phyloP scores from a whole-genome alignment of 2,329 filamentous ascomycete genomes.

The Fusarium caatingaense region DNA sequence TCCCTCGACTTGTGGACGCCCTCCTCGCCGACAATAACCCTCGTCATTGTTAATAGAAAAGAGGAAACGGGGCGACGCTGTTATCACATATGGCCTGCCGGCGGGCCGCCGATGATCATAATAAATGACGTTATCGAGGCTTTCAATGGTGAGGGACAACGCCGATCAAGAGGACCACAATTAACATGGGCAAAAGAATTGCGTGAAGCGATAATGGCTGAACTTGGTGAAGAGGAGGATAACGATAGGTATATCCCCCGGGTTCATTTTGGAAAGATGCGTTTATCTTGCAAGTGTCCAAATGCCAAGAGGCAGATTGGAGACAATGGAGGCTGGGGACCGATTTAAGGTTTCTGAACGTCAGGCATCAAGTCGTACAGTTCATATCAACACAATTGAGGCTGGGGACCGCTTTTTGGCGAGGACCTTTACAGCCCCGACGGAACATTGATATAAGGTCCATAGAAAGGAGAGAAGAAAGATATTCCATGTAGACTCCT shows the following conservation, averaged over 20 bases:
- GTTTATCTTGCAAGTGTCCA: not conserved
- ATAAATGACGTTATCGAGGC: accelerated
- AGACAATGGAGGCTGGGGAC: not conserved
- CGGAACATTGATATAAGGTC: too few relatives aligned
- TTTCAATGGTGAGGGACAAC: accelerated
- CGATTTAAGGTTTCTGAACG: too few relatives aligned
- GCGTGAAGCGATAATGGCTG: not conserved
- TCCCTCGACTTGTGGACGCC: not conserved
- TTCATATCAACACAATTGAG: too few relatives aligned
- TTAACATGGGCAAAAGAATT: not conserved
- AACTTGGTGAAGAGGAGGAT: not conserved
- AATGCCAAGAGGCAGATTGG: accelerated
- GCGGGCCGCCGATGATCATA: not conserved
- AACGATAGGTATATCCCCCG: not conserved
- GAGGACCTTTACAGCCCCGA: too few relatives aligned
- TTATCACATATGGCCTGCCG: not conserved
- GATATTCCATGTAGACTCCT: too few relatives aligned
- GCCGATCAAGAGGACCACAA: not conserved
- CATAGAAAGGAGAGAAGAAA: too few relatives aligned
- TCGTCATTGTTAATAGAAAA: accelerated
- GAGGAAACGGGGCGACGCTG: not conserved
- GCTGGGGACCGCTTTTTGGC: too few relatives aligned
- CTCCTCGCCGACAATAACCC: not conserved
- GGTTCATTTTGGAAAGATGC: too few relatives aligned
- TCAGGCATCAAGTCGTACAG: too few relatives aligned